These are phyloP conservation scores for Termitomyces sp. DNA, from an alignment of 768 basidiomycete species.

Conservation along the genomic window DNA sequence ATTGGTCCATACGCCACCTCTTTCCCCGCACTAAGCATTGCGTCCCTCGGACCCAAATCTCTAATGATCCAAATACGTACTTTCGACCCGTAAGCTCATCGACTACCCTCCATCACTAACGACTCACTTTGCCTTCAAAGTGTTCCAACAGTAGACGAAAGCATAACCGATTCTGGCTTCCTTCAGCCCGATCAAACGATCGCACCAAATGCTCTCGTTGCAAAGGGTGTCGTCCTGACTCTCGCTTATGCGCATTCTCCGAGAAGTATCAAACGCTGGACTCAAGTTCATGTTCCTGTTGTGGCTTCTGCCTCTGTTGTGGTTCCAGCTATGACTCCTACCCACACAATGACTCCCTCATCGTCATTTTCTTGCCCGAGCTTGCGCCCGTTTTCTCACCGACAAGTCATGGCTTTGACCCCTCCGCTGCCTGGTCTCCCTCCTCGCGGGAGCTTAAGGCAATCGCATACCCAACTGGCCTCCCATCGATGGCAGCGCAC, in stretches of 20 bases:
- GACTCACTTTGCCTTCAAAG: not conserved
- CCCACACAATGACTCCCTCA: not conserved
- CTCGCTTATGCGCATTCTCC: not conserved
- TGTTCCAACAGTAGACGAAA: not conserved
- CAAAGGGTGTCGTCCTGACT: not conserved
- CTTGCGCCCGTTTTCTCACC: not conserved
- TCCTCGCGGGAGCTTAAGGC: not conserved
- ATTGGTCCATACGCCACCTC: not conserved
- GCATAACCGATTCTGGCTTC: not conserved
- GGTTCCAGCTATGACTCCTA: not conserved
- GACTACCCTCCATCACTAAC: too few relatives aligned
- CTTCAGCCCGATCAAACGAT: not conserved
- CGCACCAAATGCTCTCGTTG: not conserved
- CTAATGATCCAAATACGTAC: slow-evolving; percentile 9
- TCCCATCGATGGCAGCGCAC: not conserved
- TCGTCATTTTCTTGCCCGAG: too few relatives aligned
- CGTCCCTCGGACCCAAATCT: slow-evolving; percentile 3
- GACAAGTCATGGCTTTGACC: not conserved
- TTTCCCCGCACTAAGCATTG: slow-evolving; percentile 2
- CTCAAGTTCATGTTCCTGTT: not conserved
- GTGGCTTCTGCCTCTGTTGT: not conserved
- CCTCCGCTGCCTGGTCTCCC: not conserved
- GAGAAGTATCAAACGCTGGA: not conserved
- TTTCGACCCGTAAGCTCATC: not conserved
- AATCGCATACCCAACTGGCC: not conserved